phyloP scores from a whole-genome alignment of 148 eudicot species.

The Vaccinium corymbosum region DNA sequence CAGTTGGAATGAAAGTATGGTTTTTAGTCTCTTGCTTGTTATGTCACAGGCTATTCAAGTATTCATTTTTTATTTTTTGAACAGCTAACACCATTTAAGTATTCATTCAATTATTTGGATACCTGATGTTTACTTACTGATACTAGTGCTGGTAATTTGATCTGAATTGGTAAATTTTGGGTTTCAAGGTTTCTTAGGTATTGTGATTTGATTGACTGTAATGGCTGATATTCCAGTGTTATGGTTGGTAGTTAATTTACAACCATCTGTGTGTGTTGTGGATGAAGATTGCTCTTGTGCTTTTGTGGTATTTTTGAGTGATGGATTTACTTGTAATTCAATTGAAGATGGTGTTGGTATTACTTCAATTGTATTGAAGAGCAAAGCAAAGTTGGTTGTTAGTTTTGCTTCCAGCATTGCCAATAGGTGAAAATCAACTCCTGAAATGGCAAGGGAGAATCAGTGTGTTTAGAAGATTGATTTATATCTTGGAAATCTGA shows the following conservation, averaged over 20 bases:
- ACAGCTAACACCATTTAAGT: too few species aligned
- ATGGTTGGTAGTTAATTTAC: too few species aligned
- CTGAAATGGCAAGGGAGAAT: too few species aligned
- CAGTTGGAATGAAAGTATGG: background rate
- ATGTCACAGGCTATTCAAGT: background rate
- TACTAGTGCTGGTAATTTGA: background rate
- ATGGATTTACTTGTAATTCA: background rate
- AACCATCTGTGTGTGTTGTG: too few species aligned
- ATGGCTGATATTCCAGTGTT: background rate
- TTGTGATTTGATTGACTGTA: background rate
- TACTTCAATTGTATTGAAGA: too few species aligned
- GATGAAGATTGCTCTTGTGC: background rate
- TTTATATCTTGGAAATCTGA: background rate
- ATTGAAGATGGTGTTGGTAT: background rate
- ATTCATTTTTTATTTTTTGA: background rate
- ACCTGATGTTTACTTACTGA: background rate
- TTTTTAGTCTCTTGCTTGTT: background rate
- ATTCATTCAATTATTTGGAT: background rate
- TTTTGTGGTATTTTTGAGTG: background rate
- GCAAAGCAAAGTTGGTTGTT: too few species aligned
- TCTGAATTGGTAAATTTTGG: background rate
- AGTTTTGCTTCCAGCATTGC: background rate
- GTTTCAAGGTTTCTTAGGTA: background rate
- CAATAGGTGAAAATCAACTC: background rate
- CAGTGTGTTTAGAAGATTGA: background rate